phyloP scores from a whole-genome alignment of 2,329 filamentous ascomycete genomes.

The Paecilomyces sp. region DNA sequence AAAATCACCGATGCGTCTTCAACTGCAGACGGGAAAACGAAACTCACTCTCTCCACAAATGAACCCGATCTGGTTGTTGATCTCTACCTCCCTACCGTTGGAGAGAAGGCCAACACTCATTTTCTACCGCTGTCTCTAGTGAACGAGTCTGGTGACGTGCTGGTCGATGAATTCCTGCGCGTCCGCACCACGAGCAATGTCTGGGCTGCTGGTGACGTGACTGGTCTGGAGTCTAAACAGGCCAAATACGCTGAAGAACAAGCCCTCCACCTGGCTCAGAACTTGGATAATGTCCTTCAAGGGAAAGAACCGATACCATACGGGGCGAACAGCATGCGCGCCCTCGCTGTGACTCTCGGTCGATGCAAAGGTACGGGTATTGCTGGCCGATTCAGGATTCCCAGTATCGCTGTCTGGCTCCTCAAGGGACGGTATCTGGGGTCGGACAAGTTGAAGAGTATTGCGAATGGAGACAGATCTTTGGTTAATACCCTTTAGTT shows the following conservation, averaged over 20 bases:
- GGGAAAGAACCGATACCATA: neutral
- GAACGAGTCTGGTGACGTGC: conserved; percentile 5
- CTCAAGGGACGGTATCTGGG: neutral
- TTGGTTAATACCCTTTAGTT: neutral
- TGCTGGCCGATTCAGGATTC: neutral
- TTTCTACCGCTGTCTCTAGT: conserved; percentile 4
- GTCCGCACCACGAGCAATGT: conserved; percentile 7
- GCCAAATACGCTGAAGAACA: conserved; percentile 3
- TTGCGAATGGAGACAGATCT: neutral
- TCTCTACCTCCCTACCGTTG: conserved; percentile 9
- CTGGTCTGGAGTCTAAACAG: conserved; percentile 9
- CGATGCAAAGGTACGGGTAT: neutral
- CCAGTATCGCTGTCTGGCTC: neutral
- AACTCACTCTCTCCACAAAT: conserved; percentile 6
- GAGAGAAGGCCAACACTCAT: conserved; percentile 8
- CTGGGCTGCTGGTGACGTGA: conserved; percentile 12
- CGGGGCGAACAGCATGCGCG: neutral
- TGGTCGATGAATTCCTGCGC: conserved; percentile 9
- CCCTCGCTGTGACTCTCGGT: neutral
- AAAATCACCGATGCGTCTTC: conserved; percentile 1
- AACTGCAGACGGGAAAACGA: neutral
- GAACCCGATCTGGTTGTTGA: conserved; percentile 6
- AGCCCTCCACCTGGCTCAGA: conserved; percentile 2
- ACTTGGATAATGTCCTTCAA: neutral
- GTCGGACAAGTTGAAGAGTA: neutral